A percentile compares a stretch with the other conserved stretches of the same genome.
Evolutionary conservation across 2,329 filamentous ascomycete species (phyloP).

Genomic region (Beauveria brongniartii): DNA sequence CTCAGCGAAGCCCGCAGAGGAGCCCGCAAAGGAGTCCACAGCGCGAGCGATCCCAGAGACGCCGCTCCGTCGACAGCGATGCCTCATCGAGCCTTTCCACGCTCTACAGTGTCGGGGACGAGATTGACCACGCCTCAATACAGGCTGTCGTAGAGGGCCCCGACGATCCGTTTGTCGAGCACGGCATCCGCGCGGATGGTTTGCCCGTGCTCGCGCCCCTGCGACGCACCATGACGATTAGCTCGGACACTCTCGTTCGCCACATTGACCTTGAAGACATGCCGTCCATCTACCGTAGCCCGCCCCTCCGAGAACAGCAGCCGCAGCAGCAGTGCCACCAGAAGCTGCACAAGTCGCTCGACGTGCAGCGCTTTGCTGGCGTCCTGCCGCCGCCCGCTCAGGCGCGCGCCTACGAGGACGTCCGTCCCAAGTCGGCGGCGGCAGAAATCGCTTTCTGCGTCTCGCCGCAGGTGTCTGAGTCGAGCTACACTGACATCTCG

Average conservation of each 20-base stretch:
- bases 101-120: conserved; percentile 43
- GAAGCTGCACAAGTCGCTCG: not conserved
- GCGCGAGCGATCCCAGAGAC: conserved; percentile 12
- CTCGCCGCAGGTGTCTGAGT: conserved; percentile 13
- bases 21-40: conserved; percentile 10
- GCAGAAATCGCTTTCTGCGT: not conserved
- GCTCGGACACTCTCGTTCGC: not conserved
- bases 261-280: conserved; percentile 2
- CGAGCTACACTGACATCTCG: conserved; percentile 19
- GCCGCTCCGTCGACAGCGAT: conserved; percentile 33
- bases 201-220: not conserved
- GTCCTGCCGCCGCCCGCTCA: conserved; percentile 10
- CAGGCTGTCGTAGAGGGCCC: not conserved
- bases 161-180: conserved; percentile 27
- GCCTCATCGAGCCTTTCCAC: conserved; percentile 48
- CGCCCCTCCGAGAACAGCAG: not conserved
- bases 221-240: conserved; percentile 10
- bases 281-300: conserved; percentile 3
- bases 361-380: conserved; percentile 3
- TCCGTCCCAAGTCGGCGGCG: conserved; percentile 12
- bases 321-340: not conserved
- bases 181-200: too few species aligned
- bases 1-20: conserved; percentile 14
- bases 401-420: conserved; percentile 12
- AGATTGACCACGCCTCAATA: conserved; percentile 18